Base-by-base conservation (phyloP, 169 alveolate species). In the Eimeria zaria region DNA sequence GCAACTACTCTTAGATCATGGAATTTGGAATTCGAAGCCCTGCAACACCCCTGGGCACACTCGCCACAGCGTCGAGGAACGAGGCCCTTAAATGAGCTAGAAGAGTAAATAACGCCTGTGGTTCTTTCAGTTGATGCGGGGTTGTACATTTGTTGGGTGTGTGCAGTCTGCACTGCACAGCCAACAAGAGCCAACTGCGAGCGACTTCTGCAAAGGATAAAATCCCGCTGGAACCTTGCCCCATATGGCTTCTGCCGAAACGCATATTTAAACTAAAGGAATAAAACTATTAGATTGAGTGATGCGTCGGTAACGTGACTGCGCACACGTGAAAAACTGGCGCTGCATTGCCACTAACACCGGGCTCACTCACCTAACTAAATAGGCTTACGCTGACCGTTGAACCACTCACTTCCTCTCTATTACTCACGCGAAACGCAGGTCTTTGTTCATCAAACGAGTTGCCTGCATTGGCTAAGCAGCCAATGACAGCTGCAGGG, bases 131-230 rank as follows among this genome's bases (percentile, higher is more conserved):
- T 69, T 30, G 80, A 36, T 69, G 80, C 48, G 22, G 80, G 9
- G 80, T 33, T 14, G 80, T 33, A 69, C 80, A 33, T 69, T 33
- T 69, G 51, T 16, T 33, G 80, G 51, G 80, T 33, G 51, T 69
- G 80, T 14, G 51, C 80, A 69, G 80, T 36, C 80, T 69, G 80
- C 51, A 33, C 80, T 69, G 80, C 80, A 33, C 51, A 69, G 36
- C 80, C 80, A 30, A 14, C 6, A 69, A 36, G 76, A 67, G 30
- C 46, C 76, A n/a, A 30, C 51, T 69, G 51, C 80, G 51, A 33
- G 51, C 80, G 51, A 69, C 51, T 20, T 51, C 80, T 69, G 51
- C 80, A 69, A 69, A 69, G 1, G 30, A 18, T 69, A 69, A 69
- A 69, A 2, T 46, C 51, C 80, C 60, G 9, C 16, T 8, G 11